phyloP scores from a whole-genome alignment of 2,329 filamentous ascomycete genomes.

The Fusarium paranaense region DNA sequence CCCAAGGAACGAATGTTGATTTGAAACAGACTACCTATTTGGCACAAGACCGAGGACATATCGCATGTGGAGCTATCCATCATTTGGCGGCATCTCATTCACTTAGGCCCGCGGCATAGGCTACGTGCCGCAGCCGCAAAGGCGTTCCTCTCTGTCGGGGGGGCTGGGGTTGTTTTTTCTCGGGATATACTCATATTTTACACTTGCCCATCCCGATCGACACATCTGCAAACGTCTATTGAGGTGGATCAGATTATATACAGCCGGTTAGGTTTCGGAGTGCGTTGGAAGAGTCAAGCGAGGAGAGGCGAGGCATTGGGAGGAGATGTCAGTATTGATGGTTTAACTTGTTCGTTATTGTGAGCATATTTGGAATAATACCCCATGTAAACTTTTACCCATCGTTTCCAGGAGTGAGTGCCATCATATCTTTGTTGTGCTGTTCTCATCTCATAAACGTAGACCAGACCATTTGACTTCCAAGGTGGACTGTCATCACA shows the following conservation, averaged over 20 bases:
- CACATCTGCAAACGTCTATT: slow-evolving; percentile 24
- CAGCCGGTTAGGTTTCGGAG: slow-evolving; percentile 15
- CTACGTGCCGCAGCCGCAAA: slow-evolving; percentile 19
- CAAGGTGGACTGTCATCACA: neutral
- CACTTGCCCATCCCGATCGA: slow-evolving; percentile 24
- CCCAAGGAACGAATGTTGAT: slow-evolving; percentile 32
- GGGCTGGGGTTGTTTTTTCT: slow-evolving; percentile 11
- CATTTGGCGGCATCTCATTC: slow-evolving; percentile 34
- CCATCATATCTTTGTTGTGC: neutral
- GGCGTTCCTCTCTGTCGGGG: slow-evolving; percentile 26
- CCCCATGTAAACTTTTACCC: slow-evolving; percentile 37
- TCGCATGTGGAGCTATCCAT: slow-evolving; percentile 32
- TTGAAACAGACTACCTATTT: slow-evolving; percentile 26
- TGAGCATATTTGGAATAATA: slow-evolving; percentile 47
- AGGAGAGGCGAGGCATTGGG: slow-evolving; percentile 14
- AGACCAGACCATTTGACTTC: neutral
- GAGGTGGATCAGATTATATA: slow-evolving; percentile 29
- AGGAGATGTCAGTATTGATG: slow-evolving; percentile 36
- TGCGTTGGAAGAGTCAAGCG: slow-evolving; percentile 18
- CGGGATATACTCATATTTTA: slow-evolving; percentile 30
- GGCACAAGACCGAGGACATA: slow-evolving; percentile 24
- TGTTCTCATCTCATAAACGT: neutral
- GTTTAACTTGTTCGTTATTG: slow-evolving; percentile 38
- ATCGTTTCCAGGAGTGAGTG: neutral
- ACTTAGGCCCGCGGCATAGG: slow-evolving; percentile 20